Conservation (phyloP, 2,329 filamentous ascomycete species). For the Akanthomyces lecanii region DNA sequence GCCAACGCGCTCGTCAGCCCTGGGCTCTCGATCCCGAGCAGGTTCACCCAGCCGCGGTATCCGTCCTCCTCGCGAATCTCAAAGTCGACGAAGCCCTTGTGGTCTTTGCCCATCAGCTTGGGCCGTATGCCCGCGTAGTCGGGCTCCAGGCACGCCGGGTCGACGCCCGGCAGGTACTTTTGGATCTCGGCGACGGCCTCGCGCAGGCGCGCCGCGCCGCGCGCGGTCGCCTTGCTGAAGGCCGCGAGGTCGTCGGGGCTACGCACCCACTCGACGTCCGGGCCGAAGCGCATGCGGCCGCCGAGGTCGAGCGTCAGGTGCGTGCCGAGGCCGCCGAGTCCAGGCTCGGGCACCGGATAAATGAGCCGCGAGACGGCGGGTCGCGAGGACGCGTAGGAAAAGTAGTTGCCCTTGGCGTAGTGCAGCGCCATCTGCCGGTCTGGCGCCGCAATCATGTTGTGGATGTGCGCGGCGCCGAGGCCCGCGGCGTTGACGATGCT, state of each 20-base stretch:
- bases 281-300: conserved; percentile 83
- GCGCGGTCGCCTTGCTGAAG: background rate
- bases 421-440: conserved; percentile 58
- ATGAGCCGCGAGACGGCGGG: conserved; percentile 69
- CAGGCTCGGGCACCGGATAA: conserved; percentile 81
- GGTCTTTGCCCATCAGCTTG: conserved; percentile 62
- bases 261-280: conserved; percentile 91
- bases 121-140: conserved; percentile 93
- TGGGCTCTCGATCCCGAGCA: conserved; percentile 90
- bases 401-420: conserved; percentile 96
- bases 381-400: conserved; percentile 65
- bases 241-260: conserved; percentile 65
- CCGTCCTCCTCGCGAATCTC: conserved; percentile 73
- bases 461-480: conserved; percentile 67
- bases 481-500: conserved; percentile 84
- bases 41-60: conserved; percentile 77
- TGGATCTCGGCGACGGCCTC: conserved; percentile 71
- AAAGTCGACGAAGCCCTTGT: conserved; percentile 78
- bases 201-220: conserved; percentile 55
- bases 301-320: conserved; percentile 88
- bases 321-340: conserved; percentile 80
- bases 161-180: conserved; percentile 71
- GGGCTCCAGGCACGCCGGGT: conserved; percentile 60
- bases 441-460: conserved; percentile 68
- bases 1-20: conserved; percentile 84